phyloP scores from a whole-genome alignment of 2,329 filamentous ascomycete genomes.

The Byssochlamys sp. region DNA sequence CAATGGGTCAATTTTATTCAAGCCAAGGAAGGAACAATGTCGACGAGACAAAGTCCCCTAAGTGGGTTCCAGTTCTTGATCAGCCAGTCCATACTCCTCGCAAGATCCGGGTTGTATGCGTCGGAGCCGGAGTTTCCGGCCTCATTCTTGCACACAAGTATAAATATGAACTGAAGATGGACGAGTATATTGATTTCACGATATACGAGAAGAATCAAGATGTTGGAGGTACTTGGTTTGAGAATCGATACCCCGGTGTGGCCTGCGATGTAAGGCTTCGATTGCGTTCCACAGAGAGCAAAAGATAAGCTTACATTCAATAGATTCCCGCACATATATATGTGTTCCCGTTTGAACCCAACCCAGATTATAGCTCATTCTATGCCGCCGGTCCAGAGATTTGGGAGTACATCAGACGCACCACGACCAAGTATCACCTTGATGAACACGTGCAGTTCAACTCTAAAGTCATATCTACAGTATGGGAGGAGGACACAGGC shows the following conservation, averaged over 20 bases:
- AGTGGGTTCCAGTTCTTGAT: background rate
- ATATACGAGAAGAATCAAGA: constrained; percentile 22
- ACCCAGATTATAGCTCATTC: constrained; percentile 35
- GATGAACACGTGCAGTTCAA: constrained; percentile 30
- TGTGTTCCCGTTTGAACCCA: constrained; percentile 34
- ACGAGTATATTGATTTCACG: constrained; percentile 17
- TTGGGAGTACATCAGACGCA: constrained; percentile 33
- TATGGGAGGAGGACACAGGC: constrained; percentile 24
- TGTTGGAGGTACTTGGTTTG: constrained; percentile 25
- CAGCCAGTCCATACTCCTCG: constrained; percentile 3
- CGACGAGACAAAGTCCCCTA: background rate
- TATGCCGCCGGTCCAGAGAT: constrained; percentile 36
- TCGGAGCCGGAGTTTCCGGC: constrained; percentile 23
- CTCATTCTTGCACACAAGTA: constrained; percentile 32
- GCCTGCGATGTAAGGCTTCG: constrained; percentile 18
- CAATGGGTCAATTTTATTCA: background rate
- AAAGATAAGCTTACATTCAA: background rate
- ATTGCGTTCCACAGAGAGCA: background rate
- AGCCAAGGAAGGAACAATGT: background rate
- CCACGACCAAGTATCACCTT: constrained; percentile 31
- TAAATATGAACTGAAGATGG: constrained; percentile 21
- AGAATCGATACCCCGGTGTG: constrained; percentile 29
- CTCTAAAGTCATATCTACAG: constrained; percentile 28
- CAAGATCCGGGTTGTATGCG: constrained; percentile 13
- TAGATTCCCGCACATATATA: constrained; percentile 28